Evolutionary conservation across 495 filamentous ascomycete species (phyloP).

Genomic region (Pyrenula massariospora): DNA sequence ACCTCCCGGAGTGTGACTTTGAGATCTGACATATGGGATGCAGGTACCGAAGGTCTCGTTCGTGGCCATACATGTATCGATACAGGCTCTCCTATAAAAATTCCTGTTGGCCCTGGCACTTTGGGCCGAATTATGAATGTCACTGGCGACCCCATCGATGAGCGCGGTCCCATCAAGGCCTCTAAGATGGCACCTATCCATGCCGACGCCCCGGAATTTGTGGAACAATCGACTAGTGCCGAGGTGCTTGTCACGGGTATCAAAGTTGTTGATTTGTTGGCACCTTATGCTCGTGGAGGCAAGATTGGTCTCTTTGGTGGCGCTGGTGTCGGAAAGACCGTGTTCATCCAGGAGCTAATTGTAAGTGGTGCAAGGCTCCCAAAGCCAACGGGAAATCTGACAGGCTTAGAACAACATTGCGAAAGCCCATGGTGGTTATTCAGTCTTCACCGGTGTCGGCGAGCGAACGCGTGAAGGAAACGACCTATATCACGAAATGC

Average conservation of each 20-base stretch:
- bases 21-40: slow-evolving; percentile 13
- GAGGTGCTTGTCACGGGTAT: slow-evolving; percentile 98
- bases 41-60: slow-evolving; percentile 97
- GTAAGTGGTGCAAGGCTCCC: slow-evolving; percentile 28
- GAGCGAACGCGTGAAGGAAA: slow-evolving; percentile 99
- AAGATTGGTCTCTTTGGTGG: slow-evolving; percentile 99
- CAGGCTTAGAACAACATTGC: slow-evolving; percentile 88
- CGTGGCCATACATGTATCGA: slow-evolving; percentile 77
- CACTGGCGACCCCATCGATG: slow-evolving; percentile 99
- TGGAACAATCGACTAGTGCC: slow-evolving; percentile 87
- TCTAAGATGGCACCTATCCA: slow-evolving; percentile 82
- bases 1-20: not conserved
- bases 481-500: slow-evolving; percentile 99
- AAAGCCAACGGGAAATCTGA: slow-evolving; percentile 6
- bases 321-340: slow-evolving; percentile 99
- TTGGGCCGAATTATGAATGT: slow-evolving; percentile 99
- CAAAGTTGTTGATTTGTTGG: slow-evolving; percentile 98
- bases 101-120: slow-evolving; percentile 89
- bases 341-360: slow-evolving; percentile 99
- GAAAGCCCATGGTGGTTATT: slow-evolving; percentile 99
- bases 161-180: slow-evolving; percentile 94
- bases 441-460: slow-evolving; percentile 99
- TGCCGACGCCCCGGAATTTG: slow-evolving; percentile 80
- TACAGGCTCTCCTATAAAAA: slow-evolving; percentile 90
- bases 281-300: slow-evolving; percentile 99